Base-by-base conservation (phyloP, 2,329 filamentous ascomycete genomes). In the Fusarium nurragi region DNA sequence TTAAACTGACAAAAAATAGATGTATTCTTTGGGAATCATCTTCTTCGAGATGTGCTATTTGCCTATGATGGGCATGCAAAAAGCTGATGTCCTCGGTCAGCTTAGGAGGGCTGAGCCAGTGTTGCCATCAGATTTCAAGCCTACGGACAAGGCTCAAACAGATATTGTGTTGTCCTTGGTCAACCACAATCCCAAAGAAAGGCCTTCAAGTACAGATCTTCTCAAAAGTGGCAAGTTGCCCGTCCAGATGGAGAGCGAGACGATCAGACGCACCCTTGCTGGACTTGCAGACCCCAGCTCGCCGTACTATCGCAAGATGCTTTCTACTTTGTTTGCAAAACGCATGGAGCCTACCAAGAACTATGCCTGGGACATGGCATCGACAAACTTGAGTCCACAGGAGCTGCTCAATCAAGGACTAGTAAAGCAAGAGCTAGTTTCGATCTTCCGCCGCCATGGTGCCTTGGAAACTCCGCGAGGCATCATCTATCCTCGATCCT, bases 11-110 rank as follows among this genome's bases (percentile, higher is more conserved):
- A 71, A 48, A n/a, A n/a, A 1, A 1, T 54, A 88, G 85, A 98
- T 99, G 94, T 99, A 95, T 75, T 97, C 94, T 0, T 83, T 99
- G 38, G 95, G 95, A 0, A 91, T 99, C 64, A 98, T 99, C 55
- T 97, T 99, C 79, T 98, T 97, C 69, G 95, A 99, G 77, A 99
- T 99, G 95, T 96, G 91, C 72, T 94, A 89, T 65, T 78, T 81
- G 30, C 83, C 86, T 1, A 85, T 89, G 78, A 81, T 89, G 74
- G 87, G 87, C 6, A 89, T 90, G 86, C 84, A 90, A 69, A 84
- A 88, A 63, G 86, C 85, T 3, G 78, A 83, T 48, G 85, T 88
- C 5, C 82, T 97, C 25, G 85, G 90, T 49, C 81, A 85, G 52
- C 83, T 97, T 38, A 86, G 92, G 41, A 84, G 88, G 67, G 86